A percentile compares a stretch with the other conserved stretches of the same genome.
These are phyloP conservation scores for Hypoxylon sp. DNA, from an alignment of 2,329 filamentous ascomycete genomes.

Conservation along the genomic window DNA sequence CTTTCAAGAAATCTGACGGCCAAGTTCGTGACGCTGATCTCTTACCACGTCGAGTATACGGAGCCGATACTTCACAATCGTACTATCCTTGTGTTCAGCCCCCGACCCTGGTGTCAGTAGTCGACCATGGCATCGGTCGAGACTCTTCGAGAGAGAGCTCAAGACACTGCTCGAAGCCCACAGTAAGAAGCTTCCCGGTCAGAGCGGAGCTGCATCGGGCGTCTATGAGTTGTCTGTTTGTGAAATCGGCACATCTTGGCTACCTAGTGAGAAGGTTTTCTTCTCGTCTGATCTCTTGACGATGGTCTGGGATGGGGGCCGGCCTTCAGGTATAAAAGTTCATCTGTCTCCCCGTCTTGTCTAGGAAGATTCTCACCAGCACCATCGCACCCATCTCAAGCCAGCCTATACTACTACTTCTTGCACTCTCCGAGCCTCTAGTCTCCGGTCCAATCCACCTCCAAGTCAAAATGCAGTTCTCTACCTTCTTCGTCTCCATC, in stretches of 20 bases:
- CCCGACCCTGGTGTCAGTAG: neutral
- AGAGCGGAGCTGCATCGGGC: conserved; percentile 12
- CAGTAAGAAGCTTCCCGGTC: conserved; percentile 5
- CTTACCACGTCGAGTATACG: conserved; percentile 24
- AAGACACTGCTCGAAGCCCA: neutral
- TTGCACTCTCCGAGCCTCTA: conserved; percentile 29
- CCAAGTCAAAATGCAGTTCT: conserved; percentile 43
- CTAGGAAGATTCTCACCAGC: conserved; percentile 23
- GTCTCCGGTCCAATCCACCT: conserved; percentile 13
- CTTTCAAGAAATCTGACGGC: conserved; percentile 22
- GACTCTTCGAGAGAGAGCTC: no score
- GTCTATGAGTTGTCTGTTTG: conserved; percentile 3
- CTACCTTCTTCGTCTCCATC: conserved; percentile 39
- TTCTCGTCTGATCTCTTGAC: neutral
- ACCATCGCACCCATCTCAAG: conserved; percentile 25
- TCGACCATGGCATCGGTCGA: conserved; percentile 1
- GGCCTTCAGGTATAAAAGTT: conserved; percentile 38
- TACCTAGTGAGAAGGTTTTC: conserved; percentile 5
- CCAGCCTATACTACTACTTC: conserved; percentile 29
- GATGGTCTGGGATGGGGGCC: neutral
- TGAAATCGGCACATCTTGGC: neutral
- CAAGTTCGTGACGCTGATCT: conserved; percentile 33
- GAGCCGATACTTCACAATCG: conserved; percentile 12
- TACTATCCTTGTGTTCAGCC: conserved; percentile 22
- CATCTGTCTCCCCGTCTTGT: conserved; percentile 12